Base-by-base conservation (phyloP, 768 basidiomycete species). In the Ephemerocybe angulata region DNA sequence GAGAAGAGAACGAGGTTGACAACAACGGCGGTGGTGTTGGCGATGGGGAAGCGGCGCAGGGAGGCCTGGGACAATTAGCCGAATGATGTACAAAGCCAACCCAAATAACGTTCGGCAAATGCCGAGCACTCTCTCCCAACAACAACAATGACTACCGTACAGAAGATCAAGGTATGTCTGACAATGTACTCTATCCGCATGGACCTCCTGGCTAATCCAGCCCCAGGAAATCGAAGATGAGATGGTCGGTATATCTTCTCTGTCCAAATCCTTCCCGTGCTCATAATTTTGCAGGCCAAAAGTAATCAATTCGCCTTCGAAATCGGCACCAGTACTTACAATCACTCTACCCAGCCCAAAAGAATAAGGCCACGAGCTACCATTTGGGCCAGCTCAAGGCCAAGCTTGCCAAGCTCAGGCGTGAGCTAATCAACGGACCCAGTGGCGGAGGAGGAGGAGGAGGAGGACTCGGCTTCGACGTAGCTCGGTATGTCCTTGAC, bases 381-480 rank as follows among this genome's bases (percentile, higher is more conserved):
- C 94, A 96, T 76, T 74, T 97, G 56, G 95, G 95, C 51, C 92
- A 95, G 75, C 86, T 98, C 69, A 98, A 98, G 71, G 96, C 97
- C 54, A 99, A 99, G 70, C 86, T 99, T 50, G 97, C 97, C 48
- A 99, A 99, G 70, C 87, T 98, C 43, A 82, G 93, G 58, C 84
- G 97, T 54, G 97, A 99, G 68, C 84, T 99, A 52, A 93, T 99
- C 62, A 78, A 83, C 10, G 86, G 90, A 0, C 76, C 88, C 3
- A 70, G 79, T 19, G 85, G 86, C 30, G 80, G 91, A 21, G 87
- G 92, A 10, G 95, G 95, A 0, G 94, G 95, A 0, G 93, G 90
- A 0, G 86, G 81, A 1, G 96, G 95, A 27, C 60, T 93, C 11
- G 97, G 97, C 40, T 99, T 99, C 76, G 97, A 99, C 80, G 97